Conservation (phyloP, 2,329 filamentous ascomycete species). For the Kalmusia sp. region DNA sequence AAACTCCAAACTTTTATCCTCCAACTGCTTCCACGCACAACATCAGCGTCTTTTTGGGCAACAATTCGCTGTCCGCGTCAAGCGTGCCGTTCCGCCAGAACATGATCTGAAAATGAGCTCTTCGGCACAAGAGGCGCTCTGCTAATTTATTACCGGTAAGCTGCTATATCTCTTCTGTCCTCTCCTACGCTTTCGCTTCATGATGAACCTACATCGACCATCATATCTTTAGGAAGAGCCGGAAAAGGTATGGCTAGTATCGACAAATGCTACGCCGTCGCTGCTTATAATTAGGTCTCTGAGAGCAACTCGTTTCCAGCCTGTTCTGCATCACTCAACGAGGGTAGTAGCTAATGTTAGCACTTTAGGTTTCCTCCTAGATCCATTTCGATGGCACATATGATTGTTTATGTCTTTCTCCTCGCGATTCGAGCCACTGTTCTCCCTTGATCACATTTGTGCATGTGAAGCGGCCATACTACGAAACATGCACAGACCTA, state of each 20-base stretch:
- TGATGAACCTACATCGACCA: constrained; percentile 47
- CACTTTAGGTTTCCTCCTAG: neutral
- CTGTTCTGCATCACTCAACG: neutral
- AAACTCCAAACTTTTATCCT: constrained; percentile 7
- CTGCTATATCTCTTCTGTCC: neutral
- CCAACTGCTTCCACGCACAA: neutral
- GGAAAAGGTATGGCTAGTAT: constrained; percentile 60
- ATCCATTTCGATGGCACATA: no score
- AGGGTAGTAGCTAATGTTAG: neutral
- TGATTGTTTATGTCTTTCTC: no score
- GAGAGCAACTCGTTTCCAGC: constrained; percentile 33
- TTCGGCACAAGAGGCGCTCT: no score
- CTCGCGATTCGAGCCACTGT: no score
- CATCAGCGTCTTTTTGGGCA: neutral
- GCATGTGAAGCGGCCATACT: no score
- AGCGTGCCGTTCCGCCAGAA: no score
- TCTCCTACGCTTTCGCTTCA: neutral
- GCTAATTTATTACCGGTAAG: neutral
- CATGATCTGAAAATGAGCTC: no score
- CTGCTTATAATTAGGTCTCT: constrained; percentile 58
- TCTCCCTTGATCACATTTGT: no score
- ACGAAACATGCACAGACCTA: no score
- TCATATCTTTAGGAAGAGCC: constrained; percentile 58
- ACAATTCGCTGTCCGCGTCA: no score
- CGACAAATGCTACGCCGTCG: constrained; percentile 58